A percentile compares a stretch with the other conserved stretches of the same genome.
Evolutionary conservation across 768 basidiomycete genomes (phyloP).

Genomic region (Hypholoma fasciculare): DNA sequence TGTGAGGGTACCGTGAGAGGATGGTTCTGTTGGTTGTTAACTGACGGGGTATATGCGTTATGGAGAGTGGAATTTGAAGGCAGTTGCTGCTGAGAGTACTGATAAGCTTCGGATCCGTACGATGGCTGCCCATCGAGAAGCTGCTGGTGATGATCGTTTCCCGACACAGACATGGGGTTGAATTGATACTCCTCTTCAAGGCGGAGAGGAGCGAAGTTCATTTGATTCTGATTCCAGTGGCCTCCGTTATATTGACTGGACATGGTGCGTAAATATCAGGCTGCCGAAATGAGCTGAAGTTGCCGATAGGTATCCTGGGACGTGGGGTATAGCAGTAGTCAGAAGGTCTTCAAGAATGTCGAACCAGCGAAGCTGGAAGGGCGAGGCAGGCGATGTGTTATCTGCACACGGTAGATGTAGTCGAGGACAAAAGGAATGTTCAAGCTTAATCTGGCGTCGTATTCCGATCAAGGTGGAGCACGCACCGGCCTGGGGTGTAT

Average conservation of each 20-base stretch:
- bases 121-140: constrained; percentile 19
- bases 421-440: no score
- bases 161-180: constrained; percentile 6
- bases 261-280: constrained; percentile 5
- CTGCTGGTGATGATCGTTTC: constrained; percentile 16
- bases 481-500: background rate
- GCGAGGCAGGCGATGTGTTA: no score
- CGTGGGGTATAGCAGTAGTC: no score
- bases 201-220: constrained; percentile 23
- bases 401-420: no score
- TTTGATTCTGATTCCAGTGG: constrained; percentile 27
- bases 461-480: no score
- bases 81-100: constrained; percentile 15
- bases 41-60: constrained; percentile 17
- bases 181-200: constrained; percentile 40
- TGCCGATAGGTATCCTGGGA: background rate
- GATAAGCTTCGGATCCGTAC: constrained; percentile 11
- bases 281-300: background rate
- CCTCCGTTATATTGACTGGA: constrained; percentile 23
- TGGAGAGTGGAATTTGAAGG: constrained; percentile 21
- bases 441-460: no score
- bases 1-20: constrained; percentile 15
- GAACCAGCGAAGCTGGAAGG: no score
- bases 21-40: constrained; percentile 18
- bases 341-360: no score